Evolutionary conservation across 176 grass and related monocot genomes (phyloP).

Genomic region (Eragrostis nindensis): DNA sequence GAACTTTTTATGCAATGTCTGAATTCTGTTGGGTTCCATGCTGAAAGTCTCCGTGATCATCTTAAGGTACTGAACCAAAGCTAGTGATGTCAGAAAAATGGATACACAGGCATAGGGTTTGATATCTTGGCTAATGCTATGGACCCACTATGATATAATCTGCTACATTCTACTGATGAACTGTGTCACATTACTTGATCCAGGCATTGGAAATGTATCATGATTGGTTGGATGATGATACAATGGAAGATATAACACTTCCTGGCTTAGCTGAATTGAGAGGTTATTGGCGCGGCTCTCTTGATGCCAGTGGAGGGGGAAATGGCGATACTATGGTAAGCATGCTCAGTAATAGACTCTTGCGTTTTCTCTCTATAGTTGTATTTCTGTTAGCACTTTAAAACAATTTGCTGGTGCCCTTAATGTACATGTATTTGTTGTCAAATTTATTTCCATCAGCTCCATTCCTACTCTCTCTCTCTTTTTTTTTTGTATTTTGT

Average conservation of each 20-base stretch:
- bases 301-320: slow-evolving; percentile 96
- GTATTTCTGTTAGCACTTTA: slow-evolving; percentile 39
- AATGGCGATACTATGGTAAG: slow-evolving; percentile 97
- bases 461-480: not conserved
- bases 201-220: slow-evolving; percentile 82
- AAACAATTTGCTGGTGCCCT: not conserved
- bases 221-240: slow-evolving; percentile 75
- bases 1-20: slow-evolving; percentile 96
- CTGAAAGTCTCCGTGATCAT: slow-evolving; percentile 89
- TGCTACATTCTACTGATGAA: slow-evolving; percentile 39
- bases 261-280: slow-evolving; percentile 94
- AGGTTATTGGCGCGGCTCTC: slow-evolving; percentile 94
- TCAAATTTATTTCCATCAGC: slow-evolving; percentile 25
- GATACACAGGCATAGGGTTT: slow-evolving; percentile 21
- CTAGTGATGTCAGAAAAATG: slow-evolving; percentile 31
- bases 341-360: slow-evolving; percentile 27
- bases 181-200: slow-evolving; percentile 40
- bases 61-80: slow-evolving; percentile 69
- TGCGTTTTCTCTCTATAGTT: slow-evolving; percentile 9
- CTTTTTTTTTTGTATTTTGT: not conserved
- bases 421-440: slow-evolving; percentile 9
- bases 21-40: slow-evolving; percentile 86
- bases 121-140: slow-evolving; percentile 10
- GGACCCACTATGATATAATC: no score
- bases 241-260: slow-evolving; percentile 88